Percentiles rank a stretch among this genome's conserved stretches.
phyloP scores from a whole-genome alignment of 2,329 filamentous ascomycete genomes.

The Moelleriella libera region DNA sequence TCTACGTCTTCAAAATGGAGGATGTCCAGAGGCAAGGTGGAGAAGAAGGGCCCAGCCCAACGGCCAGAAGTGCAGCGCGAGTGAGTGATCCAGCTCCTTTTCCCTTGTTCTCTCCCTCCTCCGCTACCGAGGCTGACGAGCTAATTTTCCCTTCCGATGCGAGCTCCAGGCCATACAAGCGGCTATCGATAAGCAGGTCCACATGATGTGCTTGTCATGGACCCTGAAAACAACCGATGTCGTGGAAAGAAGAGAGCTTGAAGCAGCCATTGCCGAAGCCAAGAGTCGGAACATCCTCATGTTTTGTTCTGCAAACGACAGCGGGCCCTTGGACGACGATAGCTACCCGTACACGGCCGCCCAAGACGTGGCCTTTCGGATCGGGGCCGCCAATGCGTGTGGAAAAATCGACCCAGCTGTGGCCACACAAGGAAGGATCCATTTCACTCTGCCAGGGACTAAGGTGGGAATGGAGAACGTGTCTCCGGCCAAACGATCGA shows the following conservation, averaged over 20 bases:
- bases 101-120: no score
- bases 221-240: neutral
- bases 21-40: slow-evolving; percentile 1
- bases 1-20: slow-evolving; percentile 9
- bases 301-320: slow-evolving; percentile 22
- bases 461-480: slow-evolving; percentile 6
- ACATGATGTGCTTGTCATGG: slow-evolving; percentile 24
- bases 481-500: neutral
- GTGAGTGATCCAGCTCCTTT: slow-evolving; percentile 5
- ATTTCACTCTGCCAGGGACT: slow-evolving; percentile 17
- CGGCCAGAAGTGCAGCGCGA: slow-evolving; percentile 11
- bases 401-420: neutral
- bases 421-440: slow-evolving; percentile 9
- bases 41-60: slow-evolving; percentile 2
- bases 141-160: neutral
- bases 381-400: neutral
- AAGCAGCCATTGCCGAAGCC: slow-evolving; percentile 11
- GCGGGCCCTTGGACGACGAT: slow-evolving; percentile 7
- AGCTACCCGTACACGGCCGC: slow-evolving; percentile 8
- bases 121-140: neutral
- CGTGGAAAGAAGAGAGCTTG: slow-evolving; percentile 8
- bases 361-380: neutral
- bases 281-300: slow-evolving; percentile 18
- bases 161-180: slow-evolving; percentile 14
- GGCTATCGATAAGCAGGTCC: slow-evolving; percentile 14